These are phyloP conservation scores for Fusarium setosum DNA, from an alignment of 2,329 filamentous ascomycete species.

Conservation along the genomic window DNA sequence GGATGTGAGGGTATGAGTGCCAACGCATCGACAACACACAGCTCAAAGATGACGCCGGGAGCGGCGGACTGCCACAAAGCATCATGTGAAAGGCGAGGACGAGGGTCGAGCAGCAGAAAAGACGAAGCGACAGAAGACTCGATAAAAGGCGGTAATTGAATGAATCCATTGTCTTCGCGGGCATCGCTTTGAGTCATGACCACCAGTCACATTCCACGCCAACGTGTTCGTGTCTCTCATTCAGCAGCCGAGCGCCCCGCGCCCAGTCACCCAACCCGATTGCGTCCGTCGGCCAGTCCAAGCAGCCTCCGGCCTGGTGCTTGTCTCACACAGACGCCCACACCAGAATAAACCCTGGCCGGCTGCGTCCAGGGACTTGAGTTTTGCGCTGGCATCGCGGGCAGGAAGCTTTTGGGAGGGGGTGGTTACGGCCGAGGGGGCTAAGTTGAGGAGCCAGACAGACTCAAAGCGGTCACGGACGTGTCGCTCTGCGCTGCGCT, in stretches of 20 bases:
- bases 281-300: constrained; percentile 31
- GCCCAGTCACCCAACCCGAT: constrained; percentile 33
- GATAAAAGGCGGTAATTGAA: constrained; percentile 14
- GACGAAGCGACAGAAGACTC: neutral
- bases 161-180: constrained; percentile 30
- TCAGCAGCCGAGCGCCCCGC: constrained; percentile 21
- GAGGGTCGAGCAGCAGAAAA: constrained; percentile 5
- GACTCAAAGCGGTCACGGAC: constrained; percentile 29
- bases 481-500: too few species aligned
- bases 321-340: constrained; percentile 37
- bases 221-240: constrained; percentile 31
- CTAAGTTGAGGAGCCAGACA: too few species aligned
- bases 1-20: constrained; percentile 26
- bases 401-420: constrained; percentile 3
- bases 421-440: constrained; percentile 1
- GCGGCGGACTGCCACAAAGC: constrained; percentile 34
- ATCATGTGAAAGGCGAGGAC: constrained; percentile 38
- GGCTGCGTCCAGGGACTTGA: constrained; percentile 36
- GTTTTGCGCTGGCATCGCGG: constrained; percentile 13
- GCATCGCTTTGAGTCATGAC: constrained; percentile 40
- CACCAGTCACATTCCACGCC: constrained; percentile 43
- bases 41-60: constrained; percentile 34
- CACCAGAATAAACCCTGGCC: constrained; percentile 36
- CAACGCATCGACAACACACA: constrained; percentile 40
- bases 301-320: constrained; percentile 12